Evolutionary conservation across 371 early-diverging fungal species (phyloP), one percentile per base, ranked within the genome.

Genomic region (Apophysomyces sp.): DNA sequence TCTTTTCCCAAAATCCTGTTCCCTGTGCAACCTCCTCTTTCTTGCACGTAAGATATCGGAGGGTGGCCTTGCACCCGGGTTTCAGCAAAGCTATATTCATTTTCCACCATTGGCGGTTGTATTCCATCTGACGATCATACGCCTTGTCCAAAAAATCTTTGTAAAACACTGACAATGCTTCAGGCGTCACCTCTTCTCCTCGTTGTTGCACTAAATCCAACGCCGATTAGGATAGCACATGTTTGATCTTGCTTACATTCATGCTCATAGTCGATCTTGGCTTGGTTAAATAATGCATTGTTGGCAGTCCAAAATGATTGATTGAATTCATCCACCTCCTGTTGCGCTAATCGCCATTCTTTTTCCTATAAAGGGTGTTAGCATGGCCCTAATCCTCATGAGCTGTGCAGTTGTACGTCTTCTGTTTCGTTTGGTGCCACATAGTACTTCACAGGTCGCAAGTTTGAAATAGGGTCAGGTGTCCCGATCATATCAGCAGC

Each of bases 221-320:
- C 32, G 29, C 16, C 4, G 7, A 29, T 32, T 31, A n/a, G 28
- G 29, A 31, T 3, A 11, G 16, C n/a, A 44, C n/a, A 18, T n/a
- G 16, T 44, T 29, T 2, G n/a, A 28, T 4, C 2, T 21, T 29
- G 56, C 76, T 63, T 80, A 90, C 90, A 74, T 61, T 81, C 65
- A 15, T 72, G 76, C 65, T 93, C 92, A 67, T 87, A 90, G 11
- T 77, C 84, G 26, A 70, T 76, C 57, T 89, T 88, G 15, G 88
- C 92, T 24, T 75, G 62, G 55, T 70, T 71, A 67, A 93, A 93
- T 68, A 85, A 69, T 18, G 61, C 68, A 63, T 93, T 93, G 67
- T 93, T 93, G 55, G 70, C 72, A n/a, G 75, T 73, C 93, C 93
- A 93, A 66, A 92, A 93, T 18, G 73, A 67, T 55, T 91, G 87